phyloP scores from a whole-genome alignment of 331 rosid species.

The Quercus phellos region DNA sequence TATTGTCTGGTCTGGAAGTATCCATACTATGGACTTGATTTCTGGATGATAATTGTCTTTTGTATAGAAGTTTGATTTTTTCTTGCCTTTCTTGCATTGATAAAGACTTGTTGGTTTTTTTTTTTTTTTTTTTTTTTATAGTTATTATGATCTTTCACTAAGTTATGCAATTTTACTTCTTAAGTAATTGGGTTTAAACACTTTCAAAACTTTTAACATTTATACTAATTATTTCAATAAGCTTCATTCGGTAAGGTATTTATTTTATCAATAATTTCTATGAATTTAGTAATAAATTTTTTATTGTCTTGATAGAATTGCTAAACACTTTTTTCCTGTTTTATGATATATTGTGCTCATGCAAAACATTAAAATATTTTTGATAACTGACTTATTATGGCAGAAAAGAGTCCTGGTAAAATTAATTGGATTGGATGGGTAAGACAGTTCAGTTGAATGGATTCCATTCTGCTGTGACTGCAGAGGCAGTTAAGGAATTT shows the following conservation, averaged over 20 bases:
- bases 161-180: neutral
- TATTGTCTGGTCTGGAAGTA: neutral
- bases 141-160: neutral
- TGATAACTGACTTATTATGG: neutral
- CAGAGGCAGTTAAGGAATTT: slow-evolving; percentile 25
- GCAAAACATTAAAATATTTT: neutral
- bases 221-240: neutral
- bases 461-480: slow-evolving; percentile 43
- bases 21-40: neutral
- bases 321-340: neutral
- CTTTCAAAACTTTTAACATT: neutral
- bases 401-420: slow-evolving; percentile 1
- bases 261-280: neutral
- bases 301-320: neutral
- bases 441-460: slow-evolving; percentile 42
- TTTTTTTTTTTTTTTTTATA: neutral
- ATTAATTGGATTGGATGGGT: slow-evolving; percentile 31
- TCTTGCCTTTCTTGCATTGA: neutral
- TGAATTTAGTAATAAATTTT: neutral
- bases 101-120: neutral
- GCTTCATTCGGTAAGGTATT: neutral
- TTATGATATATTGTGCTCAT: neutral
- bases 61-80: neutral
- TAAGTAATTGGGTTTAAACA: neutral
- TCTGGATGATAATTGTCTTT: neutral